Percentiles rank a stretch among this genome's conserved stretches.
Conservation (phyloP, 371 early-diverging fungal genomes). For the Mortierella sp. region DNA sequence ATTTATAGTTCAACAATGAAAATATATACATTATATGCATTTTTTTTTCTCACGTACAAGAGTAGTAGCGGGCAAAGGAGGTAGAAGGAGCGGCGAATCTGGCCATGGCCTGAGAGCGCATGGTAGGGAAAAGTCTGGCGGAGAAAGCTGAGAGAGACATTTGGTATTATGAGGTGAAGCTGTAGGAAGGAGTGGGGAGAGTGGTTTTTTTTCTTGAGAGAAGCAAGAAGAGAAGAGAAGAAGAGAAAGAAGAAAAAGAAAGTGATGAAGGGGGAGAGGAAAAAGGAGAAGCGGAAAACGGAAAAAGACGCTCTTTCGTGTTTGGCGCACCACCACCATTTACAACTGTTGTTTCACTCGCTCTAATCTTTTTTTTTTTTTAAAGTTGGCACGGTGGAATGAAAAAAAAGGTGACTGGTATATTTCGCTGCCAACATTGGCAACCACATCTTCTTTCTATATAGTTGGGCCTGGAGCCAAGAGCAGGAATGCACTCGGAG, state of each 20-base stretch:
- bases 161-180: not conserved
- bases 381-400: slow-evolving; percentile 49
- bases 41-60: slow-evolving; percentile 29
- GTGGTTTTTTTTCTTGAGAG: not conserved
- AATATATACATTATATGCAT: not conserved
- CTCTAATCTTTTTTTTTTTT: slow-evolving; percentile 39
- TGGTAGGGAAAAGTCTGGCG: slow-evolving; percentile 53
- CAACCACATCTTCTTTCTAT: not conserved
- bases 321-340: not conserved
- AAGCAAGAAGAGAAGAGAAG: not conserved
- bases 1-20: not conserved
- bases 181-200: slow-evolving; percentile 1
- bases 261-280: not conserved
- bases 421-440: not conserved
- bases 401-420: slow-evolving; percentile 3
- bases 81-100: slow-evolving; percentile 39
- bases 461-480: not conserved
- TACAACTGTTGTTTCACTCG: not conserved
- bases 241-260: not conserved
- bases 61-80: slow-evolving; percentile 55
- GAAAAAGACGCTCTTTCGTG: slow-evolving; percentile 5
- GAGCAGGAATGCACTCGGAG: slow-evolving; percentile 7
- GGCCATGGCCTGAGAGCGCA: slow-evolving; percentile 51
- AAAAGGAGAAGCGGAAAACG: slow-evolving; percentile 3
- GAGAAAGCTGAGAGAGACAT: slow-evolving; percentile 53